A percentile compares a stretch with the other conserved stretches of the same genome.
Evolutionary conservation across 164 flowering plant species (phyloP).

Genomic region (Malania oleifera): DNA sequence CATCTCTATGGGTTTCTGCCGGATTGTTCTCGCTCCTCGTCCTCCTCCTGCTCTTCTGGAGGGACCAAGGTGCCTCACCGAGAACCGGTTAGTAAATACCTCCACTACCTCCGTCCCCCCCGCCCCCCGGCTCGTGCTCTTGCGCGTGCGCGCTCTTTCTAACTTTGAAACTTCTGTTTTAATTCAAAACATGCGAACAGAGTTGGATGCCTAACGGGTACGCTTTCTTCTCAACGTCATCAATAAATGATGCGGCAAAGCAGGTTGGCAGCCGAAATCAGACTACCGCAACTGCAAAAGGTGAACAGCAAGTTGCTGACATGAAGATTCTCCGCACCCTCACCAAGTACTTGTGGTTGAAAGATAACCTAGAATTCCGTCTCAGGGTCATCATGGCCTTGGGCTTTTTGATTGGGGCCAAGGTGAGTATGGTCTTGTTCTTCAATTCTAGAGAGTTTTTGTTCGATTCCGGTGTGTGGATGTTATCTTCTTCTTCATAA

Average conservation of each 20-base stretch:
- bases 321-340: constrained; percentile 65
- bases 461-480: too few species aligned
- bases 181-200: constrained; percentile 16
- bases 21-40: constrained; percentile 18
- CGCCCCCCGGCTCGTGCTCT: too few species aligned
- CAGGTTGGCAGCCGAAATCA: constrained; percentile 22
- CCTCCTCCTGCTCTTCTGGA: constrained; percentile 8
- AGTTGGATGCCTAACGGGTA: constrained; percentile 30
- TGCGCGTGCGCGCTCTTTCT: too few species aligned
- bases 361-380: constrained; percentile 79
- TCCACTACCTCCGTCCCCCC: too few species aligned
- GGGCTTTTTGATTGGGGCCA: constrained; percentile 79
- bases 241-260: constrained; percentile 20
- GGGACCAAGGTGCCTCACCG: constrained; percentile 2
- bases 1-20: constrained; percentile 29
- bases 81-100: constrained; percentile 13
- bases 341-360: constrained; percentile 81
- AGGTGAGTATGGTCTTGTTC: constrained; percentile 33
- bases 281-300: constrained; percentile 15
- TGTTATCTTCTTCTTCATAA: too few species aligned
- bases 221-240: constrained; percentile 45
- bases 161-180: background rate
- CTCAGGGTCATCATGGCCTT: constrained; percentile 66
- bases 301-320: constrained; percentile 42
- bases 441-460: too few species aligned